Percentiles rank a stretch among this genome's conserved stretches.
Conservation (phyloP, 495 filamentous ascomycete genomes). For the Pyrenopolyporus hunteri region DNA sequence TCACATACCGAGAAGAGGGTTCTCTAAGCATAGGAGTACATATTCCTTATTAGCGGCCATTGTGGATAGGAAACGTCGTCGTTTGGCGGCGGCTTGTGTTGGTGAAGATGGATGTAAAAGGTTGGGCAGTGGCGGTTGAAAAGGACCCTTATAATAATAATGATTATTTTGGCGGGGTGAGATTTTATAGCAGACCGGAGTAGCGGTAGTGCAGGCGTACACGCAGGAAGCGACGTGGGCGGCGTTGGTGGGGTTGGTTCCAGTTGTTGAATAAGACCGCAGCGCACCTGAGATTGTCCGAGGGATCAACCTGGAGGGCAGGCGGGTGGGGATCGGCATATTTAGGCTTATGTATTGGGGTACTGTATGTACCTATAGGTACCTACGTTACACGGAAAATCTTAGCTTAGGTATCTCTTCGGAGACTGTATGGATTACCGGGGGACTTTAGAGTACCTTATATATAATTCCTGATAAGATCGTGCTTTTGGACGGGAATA, state of each 20-base stretch:
- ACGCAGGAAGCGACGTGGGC: slow-evolving; percentile 2
- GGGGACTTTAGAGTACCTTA: too few species aligned
- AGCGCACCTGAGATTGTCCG: slow-evolving; percentile 37
- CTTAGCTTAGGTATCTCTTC: too few species aligned
- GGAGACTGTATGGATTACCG: too few species aligned
- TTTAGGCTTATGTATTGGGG: background rate
- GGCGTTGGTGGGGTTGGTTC: slow-evolving; percentile 30
- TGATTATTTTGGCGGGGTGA: slow-evolving; percentile 36
- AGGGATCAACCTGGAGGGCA: slow-evolving; percentile 31
- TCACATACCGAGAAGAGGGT: slow-evolving; percentile 86
- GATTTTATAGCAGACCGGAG: slow-evolving; percentile 34
- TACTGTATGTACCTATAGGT: too few species aligned
- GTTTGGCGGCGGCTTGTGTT: background rate
- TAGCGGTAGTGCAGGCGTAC: slow-evolving; percentile 1
- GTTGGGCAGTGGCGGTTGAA: slow-evolving; percentile 14
- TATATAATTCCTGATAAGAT: too few species aligned
- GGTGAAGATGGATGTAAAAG: background rate
- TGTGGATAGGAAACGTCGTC: slow-evolving; percentile 41
- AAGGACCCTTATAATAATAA: background rate
- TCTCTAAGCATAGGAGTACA: slow-evolving; percentile 89
- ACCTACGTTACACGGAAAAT: too few species aligned
- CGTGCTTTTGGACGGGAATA: too few species aligned
- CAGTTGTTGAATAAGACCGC: slow-evolving; percentile 31
- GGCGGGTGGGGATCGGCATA: slow-evolving; percentile 31
- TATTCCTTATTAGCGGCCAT: slow-evolving; percentile 80